Percentiles rank a stretch among this genome's conserved stretches.
These are phyloP conservation scores for Penicillium sp. DNA, from an alignment of 2,329 filamentous ascomycete species.

Conservation along the genomic window DNA sequence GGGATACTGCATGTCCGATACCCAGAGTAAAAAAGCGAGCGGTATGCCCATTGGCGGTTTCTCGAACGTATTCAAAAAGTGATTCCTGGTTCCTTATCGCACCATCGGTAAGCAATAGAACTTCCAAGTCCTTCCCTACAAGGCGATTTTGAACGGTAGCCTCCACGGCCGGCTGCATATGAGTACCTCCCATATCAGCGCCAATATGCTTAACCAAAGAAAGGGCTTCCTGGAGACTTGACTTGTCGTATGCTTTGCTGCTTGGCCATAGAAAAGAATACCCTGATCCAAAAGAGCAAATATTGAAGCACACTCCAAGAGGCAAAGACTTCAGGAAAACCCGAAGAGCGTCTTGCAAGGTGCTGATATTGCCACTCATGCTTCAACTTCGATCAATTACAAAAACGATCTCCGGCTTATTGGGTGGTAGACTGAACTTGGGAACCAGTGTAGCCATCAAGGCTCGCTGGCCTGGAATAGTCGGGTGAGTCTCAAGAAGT, in stretches of 20 bases:
- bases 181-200: conserved; percentile 55
- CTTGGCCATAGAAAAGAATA: conserved; percentile 50
- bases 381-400: conserved; percentile 71
- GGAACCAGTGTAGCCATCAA: conserved; percentile 72
- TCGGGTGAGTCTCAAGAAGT: conserved; percentile 65
- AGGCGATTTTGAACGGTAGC: conserved; percentile 49
- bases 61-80: conserved; percentile 52
- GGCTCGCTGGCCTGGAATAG: conserved; percentile 59
- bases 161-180: conserved; percentile 51
- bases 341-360: conserved; percentile 52
- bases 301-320: conserved; percentile 56
- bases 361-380: conserved; percentile 49
- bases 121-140: conserved; percentile 49
- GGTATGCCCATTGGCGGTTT: conserved; percentile 41
- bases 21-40: conserved; percentile 58
- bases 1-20: conserved; percentile 56
- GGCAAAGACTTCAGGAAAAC: conserved; percentile 63
- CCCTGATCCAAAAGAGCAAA: conserved; percentile 57
- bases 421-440: conserved; percentile 61
- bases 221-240: conserved; percentile 47
- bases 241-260: conserved; percentile 49
- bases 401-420: conserved; percentile 66
- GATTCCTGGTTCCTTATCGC: conserved; percentile 51
- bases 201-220: conserved; percentile 44
- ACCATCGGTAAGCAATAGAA: conserved; percentile 60